phyloP scores from a whole-genome alignment of 2,329 filamentous ascomycete species.

The Macroventuria anomochaeta region DNA sequence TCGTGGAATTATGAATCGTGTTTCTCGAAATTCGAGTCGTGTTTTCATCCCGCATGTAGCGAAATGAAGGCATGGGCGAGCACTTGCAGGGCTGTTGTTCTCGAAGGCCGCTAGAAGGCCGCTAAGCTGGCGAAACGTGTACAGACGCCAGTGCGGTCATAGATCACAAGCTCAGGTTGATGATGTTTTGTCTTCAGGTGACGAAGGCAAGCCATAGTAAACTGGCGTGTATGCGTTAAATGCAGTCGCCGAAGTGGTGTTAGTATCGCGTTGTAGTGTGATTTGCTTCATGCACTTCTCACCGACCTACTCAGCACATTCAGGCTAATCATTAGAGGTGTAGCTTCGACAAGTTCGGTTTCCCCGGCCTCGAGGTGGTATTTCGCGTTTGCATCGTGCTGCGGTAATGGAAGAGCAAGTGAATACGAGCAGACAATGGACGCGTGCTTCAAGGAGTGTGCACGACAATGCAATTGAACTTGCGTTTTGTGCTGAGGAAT shows the following conservation, averaged over 20 bases:
- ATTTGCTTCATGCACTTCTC: slow-evolving; percentile 14
- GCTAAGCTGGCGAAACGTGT: slow-evolving; percentile 38
- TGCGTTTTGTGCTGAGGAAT: background rate
- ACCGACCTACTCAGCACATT: background rate
- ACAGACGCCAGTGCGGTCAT: slow-evolving; percentile 23
- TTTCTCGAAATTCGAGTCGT: slow-evolving; percentile 17
- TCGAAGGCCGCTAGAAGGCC: slow-evolving; percentile 41
- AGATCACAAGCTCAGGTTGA: slow-evolving; percentile 15
- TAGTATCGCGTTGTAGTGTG: slow-evolving; percentile 1
- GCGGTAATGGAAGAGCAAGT: background rate
- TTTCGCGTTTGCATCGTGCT: background rate
- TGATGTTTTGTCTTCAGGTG: slow-evolving; percentile 23
- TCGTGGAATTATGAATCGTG: slow-evolving; percentile 15
- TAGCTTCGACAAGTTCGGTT: background rate
- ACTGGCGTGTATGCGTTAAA: slow-evolving; percentile 14
- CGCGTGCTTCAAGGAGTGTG: background rate
- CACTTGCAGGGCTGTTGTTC: slow-evolving; percentile 27
- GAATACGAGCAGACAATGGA: background rate
- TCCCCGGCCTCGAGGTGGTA: background rate
- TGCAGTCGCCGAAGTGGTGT: slow-evolving; percentile 14
- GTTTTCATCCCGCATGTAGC: slow-evolving; percentile 18
- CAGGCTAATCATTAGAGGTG: background rate
- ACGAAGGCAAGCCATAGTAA: slow-evolving; percentile 17
- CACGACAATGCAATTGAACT: background rate
- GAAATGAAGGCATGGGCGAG: slow-evolving; percentile 40